Base-by-base conservation (phyloP, 768 basidiomycete species). In the Trametes maxima region DNA sequence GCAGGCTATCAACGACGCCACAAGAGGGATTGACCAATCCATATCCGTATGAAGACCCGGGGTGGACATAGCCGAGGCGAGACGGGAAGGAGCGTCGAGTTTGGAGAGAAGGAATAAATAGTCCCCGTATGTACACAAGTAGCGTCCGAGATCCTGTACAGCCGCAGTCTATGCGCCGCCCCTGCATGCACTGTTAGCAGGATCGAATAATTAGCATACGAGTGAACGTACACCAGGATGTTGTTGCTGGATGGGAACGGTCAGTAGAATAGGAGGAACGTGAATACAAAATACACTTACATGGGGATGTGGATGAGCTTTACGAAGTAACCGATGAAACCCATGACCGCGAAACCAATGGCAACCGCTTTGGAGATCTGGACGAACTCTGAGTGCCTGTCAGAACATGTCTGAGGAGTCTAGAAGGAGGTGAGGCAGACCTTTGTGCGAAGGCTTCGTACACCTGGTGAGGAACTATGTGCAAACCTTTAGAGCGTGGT, bases 281-380 rank as follows among this genome's bases (percentile, higher is more conserved):
- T 17, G 21, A 50, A 5, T n/a, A 25, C 16, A 21, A 17, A 48
- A 40, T 33, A 86, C n/a, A n/a, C 95, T 79, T 68, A 96, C 95
- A 97, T 96, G 69, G 95, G 95, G 76, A 96, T 97, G 77, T 98
- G 95, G 69, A 98, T 95, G 66, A 98, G 87, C 77, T 98, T 98
- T 67, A 97, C 95, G 72, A 98, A 90, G 80, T 96, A 99, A 16
- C 97, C 97, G 74, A 99, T 95, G 83, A 98, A 96, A 16, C 97
- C 97, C 95, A 98, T 98, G 67, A 99, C 92, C 52, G 89, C 94
- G 71, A 99, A 99, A 14, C 97, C 97, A 63, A 98, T 88, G 2
- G 95, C 95, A 56, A 99, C 94, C 36, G 97, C 97, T 74, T 88
- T 90, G 79, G 89, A 98, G 66, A 99, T 95, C 73, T 96, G 94